Evolutionary conservation across 768 basidiomycete genomes (phyloP).

Genomic region (Rhizopogon vesiculosus): DNA sequence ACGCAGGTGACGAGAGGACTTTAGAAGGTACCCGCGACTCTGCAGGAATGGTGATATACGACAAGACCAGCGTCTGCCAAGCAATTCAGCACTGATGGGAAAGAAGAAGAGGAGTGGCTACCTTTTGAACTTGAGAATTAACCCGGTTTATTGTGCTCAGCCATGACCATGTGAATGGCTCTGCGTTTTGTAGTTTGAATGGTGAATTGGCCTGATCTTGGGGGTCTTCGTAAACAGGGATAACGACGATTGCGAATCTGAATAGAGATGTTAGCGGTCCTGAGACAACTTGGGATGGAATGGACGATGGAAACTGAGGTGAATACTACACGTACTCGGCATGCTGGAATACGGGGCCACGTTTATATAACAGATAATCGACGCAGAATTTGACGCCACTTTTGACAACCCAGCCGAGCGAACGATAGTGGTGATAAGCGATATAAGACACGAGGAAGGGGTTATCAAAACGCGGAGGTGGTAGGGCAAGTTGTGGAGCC

Average conservation of each 20-base stretch:
- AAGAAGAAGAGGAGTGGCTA: conserved; percentile 21
- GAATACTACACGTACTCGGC: conserved; percentile 69
- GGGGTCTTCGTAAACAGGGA: conserved; percentile 86
- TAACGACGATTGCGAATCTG: conserved; percentile 88
- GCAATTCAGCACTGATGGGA: background rate
- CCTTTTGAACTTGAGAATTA: conserved; percentile 96
- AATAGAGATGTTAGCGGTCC: background rate
- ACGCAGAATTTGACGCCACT: conserved; percentile 96
- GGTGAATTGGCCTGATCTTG: conserved; percentile 63
- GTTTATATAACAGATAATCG: conserved; percentile 91
- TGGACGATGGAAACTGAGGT: background rate
- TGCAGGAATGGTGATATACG: conserved; percentile 92
- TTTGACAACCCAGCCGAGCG: conserved; percentile 95
- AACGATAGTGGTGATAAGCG: conserved; percentile 91
- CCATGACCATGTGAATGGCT: conserved; percentile 91
- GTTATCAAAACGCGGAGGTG: conserved; percentile 67
- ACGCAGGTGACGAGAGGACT: conserved; percentile 64
- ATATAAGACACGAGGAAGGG: conserved; percentile 90
- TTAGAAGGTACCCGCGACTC: conserved; percentile 47
- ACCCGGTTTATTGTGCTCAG: conserved; percentile 95
- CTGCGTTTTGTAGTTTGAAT: conserved; percentile 57
- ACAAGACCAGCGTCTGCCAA: conserved; percentile 77
- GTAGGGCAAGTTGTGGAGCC: conserved; percentile 21
- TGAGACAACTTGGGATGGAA: background rate
- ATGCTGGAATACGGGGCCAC: conserved; percentile 92